phyloP scores from a whole-genome alignment of 2,329 filamentous ascomycete genomes.

The Colletotrichum eleusines region DNA sequence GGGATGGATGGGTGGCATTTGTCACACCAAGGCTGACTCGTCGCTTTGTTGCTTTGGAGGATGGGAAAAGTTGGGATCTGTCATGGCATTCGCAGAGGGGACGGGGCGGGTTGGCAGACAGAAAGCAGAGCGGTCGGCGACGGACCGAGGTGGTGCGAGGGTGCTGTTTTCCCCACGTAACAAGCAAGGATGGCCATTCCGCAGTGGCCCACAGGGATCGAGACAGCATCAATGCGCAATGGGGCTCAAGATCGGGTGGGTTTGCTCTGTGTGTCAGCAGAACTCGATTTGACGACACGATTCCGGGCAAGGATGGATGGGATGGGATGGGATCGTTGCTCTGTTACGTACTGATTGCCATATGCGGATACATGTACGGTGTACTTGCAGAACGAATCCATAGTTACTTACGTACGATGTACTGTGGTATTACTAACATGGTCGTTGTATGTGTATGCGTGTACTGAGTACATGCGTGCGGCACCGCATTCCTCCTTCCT shows the following conservation, averaged over 20 bases:
- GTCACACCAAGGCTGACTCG: conserved; percentile 38
- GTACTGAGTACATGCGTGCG: too few relatives aligned
- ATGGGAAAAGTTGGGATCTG: conserved; percentile 20
- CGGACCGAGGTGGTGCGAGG: too few relatives aligned
- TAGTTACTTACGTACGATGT: too few relatives aligned
- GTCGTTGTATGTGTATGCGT: too few relatives aligned
- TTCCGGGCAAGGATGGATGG: background rate
- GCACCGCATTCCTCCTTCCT: too few relatives aligned
- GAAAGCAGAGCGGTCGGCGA: conserved; percentile 22
- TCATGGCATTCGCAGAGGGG: conserved; percentile 20
- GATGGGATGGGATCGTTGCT: background rate
- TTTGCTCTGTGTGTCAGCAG: conserved; percentile 40
- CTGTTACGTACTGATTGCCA: conserved; percentile 33
- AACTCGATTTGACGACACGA: conserved; percentile 37
- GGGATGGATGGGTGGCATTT: conserved; percentile 8
- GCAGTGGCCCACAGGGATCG: conserved; percentile 6
- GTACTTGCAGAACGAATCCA: too few relatives aligned
- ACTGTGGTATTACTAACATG: too few relatives aligned
- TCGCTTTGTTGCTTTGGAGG: conserved; percentile 3
- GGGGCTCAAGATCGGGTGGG: conserved; percentile 16
- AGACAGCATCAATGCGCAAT: conserved; percentile 38
- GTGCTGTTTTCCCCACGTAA: background rate
- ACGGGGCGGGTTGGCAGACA: background rate
- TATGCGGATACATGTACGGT: too few relatives aligned
- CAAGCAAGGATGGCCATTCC: conserved; percentile 28